Evolutionary conservation across 306 rosid genomes (phyloP), one percentile per base, ranked within the genome.

Genomic region (Cyamopsis tetragonoloba): DNA sequence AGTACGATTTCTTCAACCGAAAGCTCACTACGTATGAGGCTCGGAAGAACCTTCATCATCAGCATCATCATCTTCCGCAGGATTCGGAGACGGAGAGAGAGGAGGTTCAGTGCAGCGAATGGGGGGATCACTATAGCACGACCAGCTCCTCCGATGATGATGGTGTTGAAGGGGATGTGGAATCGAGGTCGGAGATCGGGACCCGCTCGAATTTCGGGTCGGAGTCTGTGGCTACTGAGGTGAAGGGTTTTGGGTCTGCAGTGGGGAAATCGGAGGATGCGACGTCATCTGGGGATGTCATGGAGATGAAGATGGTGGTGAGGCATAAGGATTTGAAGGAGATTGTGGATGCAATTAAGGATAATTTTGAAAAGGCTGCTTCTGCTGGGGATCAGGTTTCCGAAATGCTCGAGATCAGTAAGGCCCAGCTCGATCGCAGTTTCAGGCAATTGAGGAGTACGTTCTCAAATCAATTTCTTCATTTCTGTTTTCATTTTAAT

Each of bases 31-130:
- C 14, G 13, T 60, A 49, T 34, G 24, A 50, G 49, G 13, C 6
- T 2, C 39, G 42, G 0, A 61, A 72, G 10, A 35, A 57, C 5
- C 5, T 18, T 7, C 24, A 26, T 47, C 64, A 49, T 14, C 74
- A 60, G 13, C 53, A 38, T 64, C 79, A 81, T 39, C 74, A 58
- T 65, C 78, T 64, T 56, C 34, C 32, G 1, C 82, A 71, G 57
- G 83, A 82, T 18, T 78, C 86, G 0, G 87, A 83, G 62, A 75
- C 91, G 0, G 96, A 95, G 78, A 71, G 97, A 5, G 99, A 95
- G 47, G 99, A 95, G 73, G 99, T 95, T 22, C 92, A 86, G 50
- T 95, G 97, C 62, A 95, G 99, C 35, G 99, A 95, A 55, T 95
- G 99, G 99, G 99, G 74, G 22, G 99, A 95, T 53, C 96, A 79